Evolutionary conservation across 495 filamentous ascomycete species (phyloP), one percentile per base, ranked within the genome.

Genomic region (Aspergillus asperescens): DNA sequence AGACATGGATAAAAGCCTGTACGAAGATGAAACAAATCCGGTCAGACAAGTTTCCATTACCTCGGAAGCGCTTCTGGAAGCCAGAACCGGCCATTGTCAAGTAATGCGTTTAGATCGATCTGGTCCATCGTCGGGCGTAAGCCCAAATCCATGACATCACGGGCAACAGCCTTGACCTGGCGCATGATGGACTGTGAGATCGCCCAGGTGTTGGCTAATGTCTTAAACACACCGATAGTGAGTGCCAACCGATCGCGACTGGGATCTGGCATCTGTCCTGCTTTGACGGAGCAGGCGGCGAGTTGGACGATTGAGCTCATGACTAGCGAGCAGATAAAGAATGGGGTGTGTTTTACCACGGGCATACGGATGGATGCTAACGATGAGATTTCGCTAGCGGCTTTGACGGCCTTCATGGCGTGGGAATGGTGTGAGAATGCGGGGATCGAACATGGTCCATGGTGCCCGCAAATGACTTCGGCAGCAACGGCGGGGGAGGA

Each of bases 291-390:
- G 66, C 77, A 82, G n/a, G 78, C 76, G 15, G 77, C 74, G 24
- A 84, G 61, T 48, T 84, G 78, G 5, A 83, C 79, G 19, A 83
- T 77, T 5, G 78, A 78, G 50, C 74, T 79, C 57, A 84, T 63
- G 20, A 79, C 74, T 18, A 94, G 72, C 13, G 89, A 82, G 63
- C 89, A 95, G 20, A 86, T 90, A 73, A 95, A 91, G 69, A 95
- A 91, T 19, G 90, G 89, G 2, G 88, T 90, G 71, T 95, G 89
- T 44, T 80, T 82, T 8, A 82, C 73, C 5, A 92, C 75, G 0
- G 87, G 78, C 19, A 83, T 77, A 12, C 88, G 86, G 39, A 92
- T 83, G 13, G 86, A 85, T 19, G 91, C 83, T 52, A 96, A 81
- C 40, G 82, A 80, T 16, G 83, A 85, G 50, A 95, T 83, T 35